Conservation (phyloP, 2,329 filamentous ascomycete species). For the Diaporthe vexans region DNA sequence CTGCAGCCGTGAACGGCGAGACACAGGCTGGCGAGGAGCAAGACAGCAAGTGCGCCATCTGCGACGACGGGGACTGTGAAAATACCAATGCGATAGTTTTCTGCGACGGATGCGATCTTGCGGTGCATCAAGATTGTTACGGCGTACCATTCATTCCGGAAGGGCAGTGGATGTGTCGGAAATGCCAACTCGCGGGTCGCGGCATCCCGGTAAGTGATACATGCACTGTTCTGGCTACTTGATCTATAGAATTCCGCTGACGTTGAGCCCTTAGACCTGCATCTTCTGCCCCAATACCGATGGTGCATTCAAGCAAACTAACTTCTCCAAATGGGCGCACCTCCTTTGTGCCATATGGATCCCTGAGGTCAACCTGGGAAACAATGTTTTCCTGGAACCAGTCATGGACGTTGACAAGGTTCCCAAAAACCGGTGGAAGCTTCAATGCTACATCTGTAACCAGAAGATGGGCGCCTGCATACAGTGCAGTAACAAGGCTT, state of each 20-base stretch:
- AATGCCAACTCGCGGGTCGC: conserved; percentile 94
- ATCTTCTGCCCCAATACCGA: conserved; percentile 99
- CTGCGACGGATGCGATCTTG: conserved; percentile 96
- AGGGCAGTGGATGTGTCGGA: conserved; percentile 97
- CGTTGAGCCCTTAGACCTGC: conserved; percentile 73
- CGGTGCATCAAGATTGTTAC: conserved; percentile 98
- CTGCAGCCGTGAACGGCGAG: conserved; percentile 95
- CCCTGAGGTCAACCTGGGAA: conserved; percentile 94
- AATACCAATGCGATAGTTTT: conserved; percentile 99
- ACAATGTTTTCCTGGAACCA: conserved; percentile 97
- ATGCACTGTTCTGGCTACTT: not conserved
- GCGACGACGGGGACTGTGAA: conserved; percentile 99
- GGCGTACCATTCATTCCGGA: conserved; percentile 98
- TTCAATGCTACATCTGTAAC: conserved; percentile 95
- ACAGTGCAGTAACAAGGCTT: conserved; percentile 97
- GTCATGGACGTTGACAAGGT: conserved; percentile 99
- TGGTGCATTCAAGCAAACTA: conserved; percentile 98
- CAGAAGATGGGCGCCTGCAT: conserved; percentile 99
- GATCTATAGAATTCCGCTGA: conserved; percentile 31
- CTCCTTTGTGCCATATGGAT: conserved; percentile 98
- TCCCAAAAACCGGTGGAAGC: conserved; percentile 92
- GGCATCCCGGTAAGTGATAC: conserved; percentile 79
- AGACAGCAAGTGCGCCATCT: conserved; percentile 97
- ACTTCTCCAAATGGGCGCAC: conserved; percentile 96
- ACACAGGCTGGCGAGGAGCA: conserved; percentile 90